Evolutionary conservation across 1,139 yeast species (phyloP).

Genomic region (Kurtzmaniella quercitrusa): DNA sequence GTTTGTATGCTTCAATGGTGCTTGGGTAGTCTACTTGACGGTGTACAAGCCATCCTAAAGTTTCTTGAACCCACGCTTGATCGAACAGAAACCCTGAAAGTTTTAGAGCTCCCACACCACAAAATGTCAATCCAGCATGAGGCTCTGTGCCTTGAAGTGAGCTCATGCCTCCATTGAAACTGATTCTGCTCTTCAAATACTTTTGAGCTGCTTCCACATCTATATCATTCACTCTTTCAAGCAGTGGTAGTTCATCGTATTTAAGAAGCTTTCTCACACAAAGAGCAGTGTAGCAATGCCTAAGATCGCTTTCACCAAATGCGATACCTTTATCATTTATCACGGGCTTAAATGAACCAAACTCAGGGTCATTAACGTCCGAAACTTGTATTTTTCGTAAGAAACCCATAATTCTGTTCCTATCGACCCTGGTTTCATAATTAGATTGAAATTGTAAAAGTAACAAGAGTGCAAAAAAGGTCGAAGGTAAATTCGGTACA

Average conservation of each 20-base stretch:
- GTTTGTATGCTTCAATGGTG: constrained; percentile 14
- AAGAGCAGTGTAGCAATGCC: constrained; percentile 74
- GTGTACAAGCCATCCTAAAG: constrained; percentile 57
- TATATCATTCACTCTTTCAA: constrained; percentile 31
- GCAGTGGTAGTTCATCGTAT: constrained; percentile 24
- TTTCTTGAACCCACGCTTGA: constrained; percentile 26
- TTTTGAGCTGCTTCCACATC: constrained; percentile 32
- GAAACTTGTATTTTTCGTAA: constrained; percentile 49
- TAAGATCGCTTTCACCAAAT: constrained; percentile 65
- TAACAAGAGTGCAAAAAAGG: constrained; percentile 58
- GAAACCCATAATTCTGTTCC: constrained; percentile 45
- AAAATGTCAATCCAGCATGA: constrained; percentile 85
- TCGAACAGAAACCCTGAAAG: constrained; percentile 31
- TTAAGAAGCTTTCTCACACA: constrained; percentile 56
- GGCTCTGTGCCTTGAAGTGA: constrained; percentile 49
- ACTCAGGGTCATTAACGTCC: constrained; percentile 48
- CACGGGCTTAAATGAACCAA: constrained; percentile 44
- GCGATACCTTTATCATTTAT: constrained; percentile 23
- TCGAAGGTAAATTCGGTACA: constrained; percentile 61
- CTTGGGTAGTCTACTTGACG: constrained; percentile 52
- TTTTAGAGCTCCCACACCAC: constrained; percentile 67
- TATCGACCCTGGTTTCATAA: constrained; percentile 33
- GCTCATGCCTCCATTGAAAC: constrained; percentile 65
- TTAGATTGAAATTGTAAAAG: constrained; percentile 46
- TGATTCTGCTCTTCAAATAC: constrained; percentile 41